These are phyloP conservation scores for Aegilops sharonensis DNA, from an alignment of 176 grass and related monocot genomes.

Conservation along the genomic window DNA sequence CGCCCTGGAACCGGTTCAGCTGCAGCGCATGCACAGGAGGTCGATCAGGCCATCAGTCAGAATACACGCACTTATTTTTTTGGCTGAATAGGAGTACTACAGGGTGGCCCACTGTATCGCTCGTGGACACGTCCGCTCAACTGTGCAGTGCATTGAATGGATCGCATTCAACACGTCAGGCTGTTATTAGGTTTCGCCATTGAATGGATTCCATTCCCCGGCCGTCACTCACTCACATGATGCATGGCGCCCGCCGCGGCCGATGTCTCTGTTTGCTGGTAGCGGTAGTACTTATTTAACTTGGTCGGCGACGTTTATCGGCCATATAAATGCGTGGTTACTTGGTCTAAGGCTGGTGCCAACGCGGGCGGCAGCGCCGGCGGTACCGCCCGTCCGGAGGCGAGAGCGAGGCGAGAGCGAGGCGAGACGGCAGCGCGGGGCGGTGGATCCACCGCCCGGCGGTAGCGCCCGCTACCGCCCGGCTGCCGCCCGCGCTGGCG, in stretches of 20 bases:
- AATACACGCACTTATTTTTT: background rate
- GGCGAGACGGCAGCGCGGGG: no score
- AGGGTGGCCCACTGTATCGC: background rate
- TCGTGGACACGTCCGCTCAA: background rate
- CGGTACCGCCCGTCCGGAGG: no score
- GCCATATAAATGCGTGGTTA: background rate
- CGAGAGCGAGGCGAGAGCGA: no score
- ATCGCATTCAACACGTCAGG: background rate
- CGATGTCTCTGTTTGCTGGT: background rate
- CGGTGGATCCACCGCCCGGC: no score
- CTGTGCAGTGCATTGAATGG: background rate
- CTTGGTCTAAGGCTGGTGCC: no score
- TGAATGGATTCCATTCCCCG: background rate
- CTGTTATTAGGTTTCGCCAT: background rate
- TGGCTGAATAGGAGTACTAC: no score
- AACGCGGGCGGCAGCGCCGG: no score
- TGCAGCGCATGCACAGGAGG: background rate
- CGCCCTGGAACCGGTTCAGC: constrained; percentile 72
- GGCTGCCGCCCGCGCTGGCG: no score
- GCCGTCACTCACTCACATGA: no score
- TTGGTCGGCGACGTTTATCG: background rate
- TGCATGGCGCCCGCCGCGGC: background rate
- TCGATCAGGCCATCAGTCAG: background rate
- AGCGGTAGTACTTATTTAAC: background rate
- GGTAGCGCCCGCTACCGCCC: no score